phyloP scores from a whole-genome alignment of 73 alveolate species.

The Tetrahymena malaccensis region DNA sequence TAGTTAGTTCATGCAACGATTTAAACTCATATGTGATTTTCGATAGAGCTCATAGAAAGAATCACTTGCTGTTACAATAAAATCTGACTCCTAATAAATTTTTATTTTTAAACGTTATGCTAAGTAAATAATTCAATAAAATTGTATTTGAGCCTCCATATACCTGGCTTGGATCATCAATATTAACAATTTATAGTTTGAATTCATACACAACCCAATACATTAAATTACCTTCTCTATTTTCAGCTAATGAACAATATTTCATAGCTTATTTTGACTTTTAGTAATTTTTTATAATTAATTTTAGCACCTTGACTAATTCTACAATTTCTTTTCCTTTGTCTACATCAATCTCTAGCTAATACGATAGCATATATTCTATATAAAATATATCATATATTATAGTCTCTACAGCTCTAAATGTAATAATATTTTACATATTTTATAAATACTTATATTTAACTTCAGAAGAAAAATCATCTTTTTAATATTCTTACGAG shows the following conservation, averaged over 20 bases:
- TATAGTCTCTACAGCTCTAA: background rate
- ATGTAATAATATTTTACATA: background rate
- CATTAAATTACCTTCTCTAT: background rate
- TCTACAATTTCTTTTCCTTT: background rate
- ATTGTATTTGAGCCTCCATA: background rate
- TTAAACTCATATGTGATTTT: background rate
- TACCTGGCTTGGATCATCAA: background rate
- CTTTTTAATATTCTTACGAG: background rate
- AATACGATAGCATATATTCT: background rate
- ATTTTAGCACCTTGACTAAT: background rate
- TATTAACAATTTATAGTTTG: background rate
- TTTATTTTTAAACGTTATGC: background rate
- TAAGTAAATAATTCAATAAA: background rate
- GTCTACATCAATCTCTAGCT: background rate
- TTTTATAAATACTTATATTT: no score
- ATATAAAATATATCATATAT: background rate
- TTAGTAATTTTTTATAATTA: background rate
- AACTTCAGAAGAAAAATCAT: no score
- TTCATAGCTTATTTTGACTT: background rate
- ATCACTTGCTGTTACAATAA: background rate
- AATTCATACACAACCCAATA: background rate
- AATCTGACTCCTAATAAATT: background rate
- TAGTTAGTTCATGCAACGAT: background rate
- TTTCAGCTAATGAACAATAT: background rate
- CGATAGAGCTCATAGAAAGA: background rate